Conservation (phyloP, 2,329 filamentous ascomycete species). For the Orbilia blumenaviensis region DNA sequence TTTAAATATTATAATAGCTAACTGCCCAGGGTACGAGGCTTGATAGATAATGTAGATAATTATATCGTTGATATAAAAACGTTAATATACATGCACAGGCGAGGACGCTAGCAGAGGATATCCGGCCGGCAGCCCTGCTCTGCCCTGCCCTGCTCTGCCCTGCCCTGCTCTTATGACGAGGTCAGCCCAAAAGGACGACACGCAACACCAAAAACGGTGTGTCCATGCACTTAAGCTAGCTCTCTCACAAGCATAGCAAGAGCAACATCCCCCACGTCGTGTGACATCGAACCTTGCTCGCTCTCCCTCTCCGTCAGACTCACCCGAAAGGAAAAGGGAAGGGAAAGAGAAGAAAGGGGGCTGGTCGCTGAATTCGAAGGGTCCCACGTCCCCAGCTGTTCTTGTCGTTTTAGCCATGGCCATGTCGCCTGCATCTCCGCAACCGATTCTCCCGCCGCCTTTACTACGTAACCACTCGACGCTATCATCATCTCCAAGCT, state of each 20-base stretch:
- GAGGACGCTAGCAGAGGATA: conserved; percentile 17
- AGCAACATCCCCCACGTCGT: conserved; percentile 29
- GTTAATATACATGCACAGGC: no score
- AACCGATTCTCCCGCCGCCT: conserved; percentile 27
- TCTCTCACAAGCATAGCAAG: background rate
- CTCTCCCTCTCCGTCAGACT: background rate
- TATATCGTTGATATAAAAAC: no score
- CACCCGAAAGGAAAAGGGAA: background rate
- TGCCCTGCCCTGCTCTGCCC: background rate
- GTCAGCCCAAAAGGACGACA: conserved; percentile 15
- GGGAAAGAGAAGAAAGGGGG: background rate
- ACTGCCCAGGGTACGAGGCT: no score
- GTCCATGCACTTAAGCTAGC: background rate
- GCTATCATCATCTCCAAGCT: conserved; percentile 26
- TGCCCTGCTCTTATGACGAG: conserved; percentile 14
- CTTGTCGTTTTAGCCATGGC: no score
- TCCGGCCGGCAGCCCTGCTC: no score
- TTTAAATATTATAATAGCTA: no score
- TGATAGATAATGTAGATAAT: no score
- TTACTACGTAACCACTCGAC: conserved; percentile 30
- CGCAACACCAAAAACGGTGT: background rate
- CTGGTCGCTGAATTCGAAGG: background rate
- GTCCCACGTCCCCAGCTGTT: background rate
- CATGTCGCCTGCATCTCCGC: conserved; percentile 35
- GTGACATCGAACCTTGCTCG: conserved; percentile 18